Base-by-base conservation (phyloP, 805 yeast genomes). In the Starmerella tilneyi region DNA sequence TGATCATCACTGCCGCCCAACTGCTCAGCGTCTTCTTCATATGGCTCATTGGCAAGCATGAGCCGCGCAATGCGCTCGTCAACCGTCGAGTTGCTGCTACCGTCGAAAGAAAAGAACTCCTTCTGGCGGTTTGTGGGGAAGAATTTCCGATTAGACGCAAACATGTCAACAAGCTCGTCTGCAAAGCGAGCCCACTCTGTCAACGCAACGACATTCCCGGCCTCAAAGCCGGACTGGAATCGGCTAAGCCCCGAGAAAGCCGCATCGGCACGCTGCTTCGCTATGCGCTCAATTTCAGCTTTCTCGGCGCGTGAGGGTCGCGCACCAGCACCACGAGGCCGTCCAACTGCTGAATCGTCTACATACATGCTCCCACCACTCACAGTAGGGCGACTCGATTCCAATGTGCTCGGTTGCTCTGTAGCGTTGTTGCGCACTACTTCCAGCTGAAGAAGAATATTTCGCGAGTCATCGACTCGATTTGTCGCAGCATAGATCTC, bases 181-280 rank as follows among this genome's bases (percentile, higher is more conserved):
- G 89, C 95, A 5, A 78, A 67, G 49, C 84, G 84, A 52, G 84
- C 72, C 97, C 97, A 92, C 2, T 84, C 74, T 7, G 72, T 68
- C 2, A 77, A 72, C 0, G 92, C 82, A n/a, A 75, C 76, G 13
- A 61, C 64, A 50, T 79, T 80, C 3, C 72, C 75, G 3, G 59
- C 54, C 33, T 67, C 71, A 31, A 77, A 51, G 3, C 75, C 75
- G 0, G 64, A 64, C 27, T 69, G 65, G 41, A 80, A 69, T 44
- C 79, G 67, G 16, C 69, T 65, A 60, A 81, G 66, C 49, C 80
- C 67, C 12, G 71, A 44, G 22, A 54, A 53, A 22, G 54, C 54
- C 5, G 34, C 38, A 12, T 51, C 56, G 7, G 59, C 55, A 2
- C 69, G 56, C 65, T 76, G 48, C 73, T 78, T 43, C 8, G 84